Evolutionary conservation across 75 land plant genomes (phyloP).

Genomic region (Selaginella moellendorffii): DNA sequence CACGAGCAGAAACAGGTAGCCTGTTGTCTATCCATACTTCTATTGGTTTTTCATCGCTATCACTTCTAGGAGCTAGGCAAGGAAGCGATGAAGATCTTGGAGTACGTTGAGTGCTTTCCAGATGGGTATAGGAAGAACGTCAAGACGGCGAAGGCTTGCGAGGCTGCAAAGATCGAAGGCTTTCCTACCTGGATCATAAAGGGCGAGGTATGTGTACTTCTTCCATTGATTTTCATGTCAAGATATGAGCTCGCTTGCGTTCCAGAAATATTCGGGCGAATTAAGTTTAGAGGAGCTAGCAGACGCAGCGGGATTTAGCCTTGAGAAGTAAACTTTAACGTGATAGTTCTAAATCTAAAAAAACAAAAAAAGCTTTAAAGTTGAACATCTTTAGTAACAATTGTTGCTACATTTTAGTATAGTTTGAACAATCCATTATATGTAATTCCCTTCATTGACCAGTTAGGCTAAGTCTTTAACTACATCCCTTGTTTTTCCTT

Average conservation of each 20-base stretch:
- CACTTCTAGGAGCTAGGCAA: slow-evolving; percentile 65
- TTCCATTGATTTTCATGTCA: too few species aligned
- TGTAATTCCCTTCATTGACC: too few species aligned
- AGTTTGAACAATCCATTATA: too few species aligned
- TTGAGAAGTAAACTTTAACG: not conserved
- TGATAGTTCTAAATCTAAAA: too few species aligned
- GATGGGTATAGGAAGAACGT: slow-evolving; percentile 62
- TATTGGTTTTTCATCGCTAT: not conserved
- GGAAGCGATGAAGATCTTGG: slow-evolving; percentile 58
- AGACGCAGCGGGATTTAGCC: not conserved
- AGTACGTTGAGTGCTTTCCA: slow-evolving; percentile 88
- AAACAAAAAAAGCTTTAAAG: too few species aligned
- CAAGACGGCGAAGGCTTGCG: slow-evolving; percentile 49
- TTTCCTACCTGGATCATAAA: slow-evolving; percentile 89
- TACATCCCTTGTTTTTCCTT: too few species aligned
- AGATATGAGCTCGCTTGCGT: too few species aligned
- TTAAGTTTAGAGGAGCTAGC: not conserved
- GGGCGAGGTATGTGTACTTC: slow-evolving; percentile 36
- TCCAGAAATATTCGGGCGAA: not conserved
- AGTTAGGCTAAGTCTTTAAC: too few species aligned
- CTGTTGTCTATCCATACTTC: too few species aligned
- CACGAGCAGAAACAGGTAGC: slow-evolving; percentile 77
- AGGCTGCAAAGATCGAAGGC: slow-evolving; percentile 43
- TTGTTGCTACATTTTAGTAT: too few species aligned
- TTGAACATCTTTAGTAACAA: too few species aligned